Conservation (phyloP, 2,329 filamentous ascomycete species). For the Cladophialophora chaetospira region DNA sequence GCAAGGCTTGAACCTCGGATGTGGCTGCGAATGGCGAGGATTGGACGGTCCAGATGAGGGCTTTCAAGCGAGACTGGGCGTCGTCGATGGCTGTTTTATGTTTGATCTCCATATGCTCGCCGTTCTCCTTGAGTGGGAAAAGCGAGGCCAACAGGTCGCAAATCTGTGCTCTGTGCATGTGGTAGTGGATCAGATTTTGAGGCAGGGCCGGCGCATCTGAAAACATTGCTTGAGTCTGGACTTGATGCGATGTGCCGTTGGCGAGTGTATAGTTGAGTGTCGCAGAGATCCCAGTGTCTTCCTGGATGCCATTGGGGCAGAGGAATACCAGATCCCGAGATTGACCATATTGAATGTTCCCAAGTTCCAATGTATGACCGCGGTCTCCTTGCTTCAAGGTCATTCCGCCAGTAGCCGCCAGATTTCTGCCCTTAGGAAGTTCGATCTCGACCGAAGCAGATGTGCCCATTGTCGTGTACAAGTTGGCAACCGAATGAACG, state of each 20-base stretch:
- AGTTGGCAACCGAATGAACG: slow-evolving; percentile 62
- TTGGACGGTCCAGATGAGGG: slow-evolving; percentile 10
- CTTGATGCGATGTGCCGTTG: slow-evolving; percentile 9
- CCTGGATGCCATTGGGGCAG: slow-evolving; percentile 12
- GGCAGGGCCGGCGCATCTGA: slow-evolving; percentile 10
- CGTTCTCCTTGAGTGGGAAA: slow-evolving; percentile 42
- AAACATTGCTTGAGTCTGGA: slow-evolving; percentile 1
- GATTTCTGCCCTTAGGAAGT: neutral
- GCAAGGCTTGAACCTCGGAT: slow-evolving; percentile 38
- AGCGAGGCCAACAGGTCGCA: slow-evolving; percentile 54
- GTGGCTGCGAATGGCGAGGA: slow-evolving; percentile 4
- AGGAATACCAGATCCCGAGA: slow-evolving; percentile 58
- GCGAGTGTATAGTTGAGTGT: slow-evolving; percentile 28
- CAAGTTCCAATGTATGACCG: slow-evolving; percentile 34
- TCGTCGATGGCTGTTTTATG: neutral
- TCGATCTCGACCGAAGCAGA: slow-evolving; percentile 48
- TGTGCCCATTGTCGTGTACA: slow-evolving; percentile 61
- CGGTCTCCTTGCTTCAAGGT: neutral
- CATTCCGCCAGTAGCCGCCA: slow-evolving; percentile 3
- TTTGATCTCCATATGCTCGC: slow-evolving; percentile 41
- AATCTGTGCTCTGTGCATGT: slow-evolving; percentile 54
- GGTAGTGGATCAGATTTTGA: slow-evolving; percentile 46
- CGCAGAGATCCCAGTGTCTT: slow-evolving; percentile 36
- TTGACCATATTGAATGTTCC: slow-evolving; percentile 63
- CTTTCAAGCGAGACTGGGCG: slow-evolving; percentile 3